Evolutionary conservation across 1,284 basidiomycete species (phyloP), one percentile per base, ranked within the genome.

Genomic region (Cryptococcus sp.): DNA sequence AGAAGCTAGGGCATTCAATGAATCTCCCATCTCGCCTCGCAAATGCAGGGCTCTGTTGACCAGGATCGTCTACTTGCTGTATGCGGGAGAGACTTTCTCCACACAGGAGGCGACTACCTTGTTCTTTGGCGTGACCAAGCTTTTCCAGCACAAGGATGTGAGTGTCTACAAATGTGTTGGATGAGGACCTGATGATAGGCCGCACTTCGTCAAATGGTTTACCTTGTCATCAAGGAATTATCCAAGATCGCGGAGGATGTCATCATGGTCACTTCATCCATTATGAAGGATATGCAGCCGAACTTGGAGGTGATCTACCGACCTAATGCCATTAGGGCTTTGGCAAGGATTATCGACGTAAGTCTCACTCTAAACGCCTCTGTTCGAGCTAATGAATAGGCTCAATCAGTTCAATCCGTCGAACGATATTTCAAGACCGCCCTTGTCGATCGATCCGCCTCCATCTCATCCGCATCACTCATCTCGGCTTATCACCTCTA

Each of bases 271-370:
- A 99, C 96, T 5, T 91, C 89, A 69, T 97, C 92, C 70, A 98
- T 99, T 76, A 98, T 98, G 93, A 98, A 98, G 80, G 94, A 99
- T 72, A 98, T 98, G 91, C 94, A 98, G 72, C 89, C 93, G 48
- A 98, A 98, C 73, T 87, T 92, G 48, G 96, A 98, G 74, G 94
- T 98, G 68, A 92, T 99, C 62, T 99, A 99, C 78, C 83, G 96
- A 54, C 91, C 96, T 37, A 98, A 99, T 74, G 89, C 96, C 28
- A 98, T 98, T 62, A 85, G 96, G 64, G 92, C 94, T 4, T 81
- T 99, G 16, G 93, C 91, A 76, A 83, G 92, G 54, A 94, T 99
- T 72, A 96, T 98, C 65, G 96, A 99, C 74, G 92, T 94, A 75
- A 71, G 91, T 80, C 24, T 32, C 50, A 51, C 11, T 24, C 4